Base-by-base conservation (phyloP, 1,284 basidiomycete species). In the Pascua guehoae region DNA sequence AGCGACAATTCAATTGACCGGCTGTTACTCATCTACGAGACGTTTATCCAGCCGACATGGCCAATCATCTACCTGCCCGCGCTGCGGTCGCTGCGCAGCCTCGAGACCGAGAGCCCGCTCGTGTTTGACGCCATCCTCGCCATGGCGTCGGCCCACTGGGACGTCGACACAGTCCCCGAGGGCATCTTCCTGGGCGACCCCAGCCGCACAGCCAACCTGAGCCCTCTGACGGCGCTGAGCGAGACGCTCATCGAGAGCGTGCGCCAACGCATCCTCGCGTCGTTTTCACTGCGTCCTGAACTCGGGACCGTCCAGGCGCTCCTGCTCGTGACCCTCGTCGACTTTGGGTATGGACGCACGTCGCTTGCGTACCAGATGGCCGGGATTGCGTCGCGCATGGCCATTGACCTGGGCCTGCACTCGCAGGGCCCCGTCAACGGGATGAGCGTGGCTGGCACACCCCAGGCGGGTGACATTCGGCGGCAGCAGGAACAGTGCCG, bases 41-140 rank as follows among this genome's bases (percentile, higher is more conserved):
- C 60, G n/a, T 61, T 61, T 18, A 61, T 61, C 53, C 60, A 61
- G 50, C 56, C 50, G 8, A 53, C 52, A 50, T 61, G 60, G 60
- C 60, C 60, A 8, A 43, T 61, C 50, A 52, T 61, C 38, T 61
- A 61, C 41, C 43, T 57, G 5, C 60, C 60, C 9, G 56, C 60
- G 0, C 44, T 61, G 36, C 47, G 53, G 10, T 47, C 40, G 7
- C 44, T 57, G 38, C 56, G 60, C 10, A 17, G 18, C 4, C 60
- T 61, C 14, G 50, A 55, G 24, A 57, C 53, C 2, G 50, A 57
- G 41, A 46, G 41, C 36, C 60, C 60, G 11, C 41, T 61, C 17
- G 24, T 61, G 12, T 61, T 57, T n/a, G 60, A 61, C 39, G 60
- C 56, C 15, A 41, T 57, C 7, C 53, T 61, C 14, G 56, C 60